Evolutionary conservation across 2,329 filamentous ascomycete genomes (phyloP).

Genomic region (Fonsecaea pugnacius): DNA sequence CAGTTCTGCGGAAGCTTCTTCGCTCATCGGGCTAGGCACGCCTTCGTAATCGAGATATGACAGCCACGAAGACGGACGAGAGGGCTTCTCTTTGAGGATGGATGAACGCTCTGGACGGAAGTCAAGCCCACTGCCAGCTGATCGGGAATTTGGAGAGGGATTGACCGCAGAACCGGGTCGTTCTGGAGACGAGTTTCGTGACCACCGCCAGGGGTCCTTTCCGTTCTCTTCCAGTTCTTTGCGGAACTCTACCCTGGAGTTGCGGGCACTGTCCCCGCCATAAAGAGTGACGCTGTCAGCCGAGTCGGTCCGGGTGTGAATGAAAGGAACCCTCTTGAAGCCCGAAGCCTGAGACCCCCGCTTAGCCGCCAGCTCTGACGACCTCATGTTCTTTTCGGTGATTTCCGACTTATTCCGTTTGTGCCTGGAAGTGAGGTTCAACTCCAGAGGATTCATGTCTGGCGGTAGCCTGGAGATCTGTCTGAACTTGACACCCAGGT

Average conservation of each 20-base stretch:
- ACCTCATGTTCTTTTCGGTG: conserved; percentile 66
- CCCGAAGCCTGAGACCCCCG: conserved; percentile 36
- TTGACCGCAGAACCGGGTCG: conserved; percentile 42
- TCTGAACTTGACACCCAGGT: conserved; percentile 76
- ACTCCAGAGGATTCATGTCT: conserved; percentile 91
- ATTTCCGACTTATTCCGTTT: conserved; percentile 71
- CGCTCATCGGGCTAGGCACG: conserved; percentile 31
- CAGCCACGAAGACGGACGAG: conserved; percentile 35
- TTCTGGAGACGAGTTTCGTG: conserved; percentile 38
- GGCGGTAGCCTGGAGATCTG: conserved; percentile 82
- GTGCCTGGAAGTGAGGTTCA: conserved; percentile 75
- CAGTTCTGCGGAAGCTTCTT: conserved; percentile 29
- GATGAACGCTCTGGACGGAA: conserved; percentile 35
- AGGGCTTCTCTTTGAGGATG: conserved; percentile 22
- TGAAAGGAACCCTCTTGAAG: conserved; percentile 68
- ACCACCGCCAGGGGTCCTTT: conserved; percentile 37
- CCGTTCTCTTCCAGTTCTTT: conserved; percentile 34
- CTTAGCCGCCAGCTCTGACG: conserved; percentile 51
- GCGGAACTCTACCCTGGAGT: conserved; percentile 33
- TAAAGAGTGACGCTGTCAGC: conserved; percentile 53
- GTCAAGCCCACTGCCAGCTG: conserved; percentile 35
- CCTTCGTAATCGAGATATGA: conserved; percentile 38
- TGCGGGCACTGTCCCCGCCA: conserved; percentile 33
- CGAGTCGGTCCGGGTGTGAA: conserved; percentile 73
- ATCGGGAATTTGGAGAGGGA: conserved; percentile 35